These are phyloP conservation scores for Catharanthus roseus DNA, from an alignment of 257 asterid genomes.

Conservation along the genomic window DNA sequence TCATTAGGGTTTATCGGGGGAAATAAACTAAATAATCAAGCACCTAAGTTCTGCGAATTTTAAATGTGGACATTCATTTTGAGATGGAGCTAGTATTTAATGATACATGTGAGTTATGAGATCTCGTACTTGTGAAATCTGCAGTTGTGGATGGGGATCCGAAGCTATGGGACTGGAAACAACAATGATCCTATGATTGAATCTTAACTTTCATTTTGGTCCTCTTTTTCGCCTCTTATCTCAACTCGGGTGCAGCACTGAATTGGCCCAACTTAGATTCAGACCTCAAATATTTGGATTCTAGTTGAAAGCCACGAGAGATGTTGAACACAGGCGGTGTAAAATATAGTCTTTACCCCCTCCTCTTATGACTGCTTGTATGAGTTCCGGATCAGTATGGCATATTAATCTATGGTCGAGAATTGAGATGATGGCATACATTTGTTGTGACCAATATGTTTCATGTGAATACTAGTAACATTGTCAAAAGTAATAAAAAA, in stretches of 20 bases:
- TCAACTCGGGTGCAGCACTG: not conserved
- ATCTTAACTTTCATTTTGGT: not conserved
- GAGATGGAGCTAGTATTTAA: not conserved
- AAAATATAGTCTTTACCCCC: not conserved
- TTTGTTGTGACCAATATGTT: not conserved
- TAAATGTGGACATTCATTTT: constrained; percentile 1
- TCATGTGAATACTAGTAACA: not conserved
- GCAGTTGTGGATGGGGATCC: constrained; percentile 4
- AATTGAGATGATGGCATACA: not conserved
- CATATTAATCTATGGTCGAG: not conserved
- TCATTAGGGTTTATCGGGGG: not conserved
- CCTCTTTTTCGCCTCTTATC: not conserved
- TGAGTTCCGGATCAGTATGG: not conserved
- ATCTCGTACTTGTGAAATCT: not conserved
- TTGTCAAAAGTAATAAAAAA: not conserved
- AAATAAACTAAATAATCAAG: not conserved
- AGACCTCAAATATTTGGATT: not conserved
- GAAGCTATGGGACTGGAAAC: constrained; percentile 7
- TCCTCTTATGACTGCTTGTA: not conserved
- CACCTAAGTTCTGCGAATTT: not conserved
- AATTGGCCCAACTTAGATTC: not conserved
- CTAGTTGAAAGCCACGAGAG: not conserved
- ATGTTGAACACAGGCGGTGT: not conserved
- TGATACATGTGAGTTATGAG: not conserved
- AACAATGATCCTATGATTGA: not conserved